Evolutionary conservation across 495 filamentous ascomycete genomes (phyloP).

Genomic region (Penicillium malachiteum): DNA sequence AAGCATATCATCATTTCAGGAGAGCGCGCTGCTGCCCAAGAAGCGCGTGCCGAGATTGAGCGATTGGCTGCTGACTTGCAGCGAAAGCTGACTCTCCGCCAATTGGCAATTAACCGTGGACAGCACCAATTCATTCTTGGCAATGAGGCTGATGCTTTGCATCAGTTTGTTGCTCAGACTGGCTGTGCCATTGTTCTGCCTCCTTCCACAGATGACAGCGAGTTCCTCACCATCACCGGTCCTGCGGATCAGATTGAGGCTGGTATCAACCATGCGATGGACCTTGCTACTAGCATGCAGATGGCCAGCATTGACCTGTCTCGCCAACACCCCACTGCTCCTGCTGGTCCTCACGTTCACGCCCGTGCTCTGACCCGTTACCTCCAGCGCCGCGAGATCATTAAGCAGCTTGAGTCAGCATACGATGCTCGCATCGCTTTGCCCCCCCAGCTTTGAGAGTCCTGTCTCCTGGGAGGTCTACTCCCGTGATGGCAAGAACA

Average conservation of each 20-base stretch:
- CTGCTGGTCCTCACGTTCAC: conserved; percentile 67
- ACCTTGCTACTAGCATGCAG: conserved; percentile 79
- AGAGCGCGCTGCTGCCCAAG: conserved; percentile 78
- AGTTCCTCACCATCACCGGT: conserved; percentile 80
- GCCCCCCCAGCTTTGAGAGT: conserved; percentile 60
- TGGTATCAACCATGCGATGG: conserved; percentile 76
- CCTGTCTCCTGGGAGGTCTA: conserved; percentile 79
- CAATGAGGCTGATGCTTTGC: conserved; percentile 68
- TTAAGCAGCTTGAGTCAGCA: conserved; percentile 72
- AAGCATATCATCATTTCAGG: conserved; percentile 81
- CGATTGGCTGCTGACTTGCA: conserved; percentile 69
- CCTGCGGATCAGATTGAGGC: conserved; percentile 66
- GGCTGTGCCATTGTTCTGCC: conserved; percentile 88
- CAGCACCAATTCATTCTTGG: conserved; percentile 91
- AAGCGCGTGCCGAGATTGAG: conserved; percentile 77
- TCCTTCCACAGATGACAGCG: conserved; percentile 64
- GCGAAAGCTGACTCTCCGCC: conserved; percentile 65
- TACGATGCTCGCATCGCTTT: conserved; percentile 81
- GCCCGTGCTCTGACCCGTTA: conserved; percentile 84
- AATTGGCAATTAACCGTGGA: conserved; percentile 71
- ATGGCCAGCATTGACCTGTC: conserved; percentile 75
- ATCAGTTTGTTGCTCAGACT: conserved; percentile 85
- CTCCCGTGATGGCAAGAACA: conserved; percentile 78
- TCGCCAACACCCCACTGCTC: conserved; percentile 70
- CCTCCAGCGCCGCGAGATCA: conserved; percentile 69